Evolutionary conservation across 202 grass and related monocot genomes (phyloP).

Genomic region (Hordeum pubiflorum): DNA sequence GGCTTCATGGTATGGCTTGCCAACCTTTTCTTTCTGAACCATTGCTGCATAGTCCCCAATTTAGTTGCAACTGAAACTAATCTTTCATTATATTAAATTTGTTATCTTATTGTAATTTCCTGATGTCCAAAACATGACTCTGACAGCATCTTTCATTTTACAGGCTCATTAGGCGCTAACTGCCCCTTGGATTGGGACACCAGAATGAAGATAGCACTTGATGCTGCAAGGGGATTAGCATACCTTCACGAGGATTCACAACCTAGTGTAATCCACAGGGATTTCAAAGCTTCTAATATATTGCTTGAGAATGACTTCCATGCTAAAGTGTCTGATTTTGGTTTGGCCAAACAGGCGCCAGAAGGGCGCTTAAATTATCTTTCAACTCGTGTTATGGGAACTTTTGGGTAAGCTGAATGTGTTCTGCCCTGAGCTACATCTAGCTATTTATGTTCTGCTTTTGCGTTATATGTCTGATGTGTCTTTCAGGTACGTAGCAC

Average conservation of each 20-base stretch:
- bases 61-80: constrained; percentile 7
- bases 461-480: constrained; percentile 18
- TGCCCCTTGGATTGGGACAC: constrained; percentile 94
- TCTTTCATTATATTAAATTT: not conserved
- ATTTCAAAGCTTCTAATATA: constrained; percentile 99
- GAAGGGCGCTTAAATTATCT: constrained; percentile 89
- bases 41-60: not conserved
- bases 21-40: not conserved
- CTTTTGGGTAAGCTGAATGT: constrained; percentile 72
- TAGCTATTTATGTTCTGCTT: constrained; percentile 23
- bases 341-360: constrained; percentile 91
- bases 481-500: constrained; percentile 83
- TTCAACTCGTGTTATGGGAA: constrained; percentile 99
- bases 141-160: constrained; percentile 24
- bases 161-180: constrained; percentile 65
- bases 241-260: constrained; percentile 98
- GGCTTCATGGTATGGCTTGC: constrained; percentile 82
- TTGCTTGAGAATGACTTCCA: constrained; percentile 94
- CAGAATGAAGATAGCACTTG: constrained; percentile 95
- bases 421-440: constrained; percentile 4
- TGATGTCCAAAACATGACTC: constrained; percentile 1
- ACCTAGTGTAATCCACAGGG: constrained; percentile 95
- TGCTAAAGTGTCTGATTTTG: constrained; percentile 98
- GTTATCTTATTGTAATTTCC: not conserved
- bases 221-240: constrained; percentile 89